Evolutionary conservation across 208 protist species (phyloP), one percentile per base, ranked within the genome.

Genomic region (Herpetomonas samuelpessoai): DNA sequence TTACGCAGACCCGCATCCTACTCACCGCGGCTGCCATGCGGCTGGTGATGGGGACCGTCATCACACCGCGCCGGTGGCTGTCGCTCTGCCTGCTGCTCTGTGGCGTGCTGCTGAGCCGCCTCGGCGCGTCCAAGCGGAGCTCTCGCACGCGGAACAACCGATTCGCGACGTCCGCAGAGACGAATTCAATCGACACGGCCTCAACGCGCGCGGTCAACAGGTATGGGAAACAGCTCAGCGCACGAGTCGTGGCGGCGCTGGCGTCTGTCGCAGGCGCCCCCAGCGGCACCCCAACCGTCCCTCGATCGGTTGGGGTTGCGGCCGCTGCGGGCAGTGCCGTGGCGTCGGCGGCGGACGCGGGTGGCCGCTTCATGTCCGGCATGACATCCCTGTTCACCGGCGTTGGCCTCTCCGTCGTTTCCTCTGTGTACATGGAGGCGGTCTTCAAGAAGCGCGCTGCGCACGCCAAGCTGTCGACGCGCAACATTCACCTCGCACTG

Each of bases 371-470:
- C 18, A 4, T 51, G 7, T 51, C 22, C 19, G 46, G 46, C 46
- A 26, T 51, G 7, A 19, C 7, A 6, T 19, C 46, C 22, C 19
- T 26, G 7, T n/a, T 51, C 21, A 26, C 9, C 22, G 46, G 19
- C 18, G 10, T 19, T n/a, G 7, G 10, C 21, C 46, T 51, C 9
- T 51, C 46, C 18, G 46, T 26, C 12, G 7, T 51, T 6, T 51
- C 46, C 7, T 6, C 19, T 6, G 46, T 51, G 10, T 51, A 51
- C 22, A 51, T 51, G 46, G 46, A 51, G 46, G 7, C 21, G 19
- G 46, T 51, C 10, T 51, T 51, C 46, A 51, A 51, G 46, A 51
- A 51, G 18, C 18, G 46, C 7, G 22, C 46, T 10, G 21, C 46
- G 18, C 7, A 27, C 10, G 22, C 46, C 9, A 6, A 41, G 7